phyloP scores from a whole-genome alignment of 2,329 filamentous ascomycete species.

The Sporothrix luriei region DNA sequence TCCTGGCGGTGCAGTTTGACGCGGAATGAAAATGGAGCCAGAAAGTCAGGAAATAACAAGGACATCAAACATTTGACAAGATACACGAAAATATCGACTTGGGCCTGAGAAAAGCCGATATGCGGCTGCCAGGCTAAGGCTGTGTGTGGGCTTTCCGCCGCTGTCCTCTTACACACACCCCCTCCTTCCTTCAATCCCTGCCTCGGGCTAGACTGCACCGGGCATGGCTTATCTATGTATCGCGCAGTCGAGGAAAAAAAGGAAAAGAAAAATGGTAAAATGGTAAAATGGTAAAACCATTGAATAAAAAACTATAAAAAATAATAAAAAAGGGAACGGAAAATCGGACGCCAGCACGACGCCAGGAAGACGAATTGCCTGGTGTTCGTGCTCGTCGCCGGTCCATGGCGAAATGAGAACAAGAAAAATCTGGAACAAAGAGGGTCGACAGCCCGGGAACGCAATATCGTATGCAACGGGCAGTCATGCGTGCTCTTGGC shows the following conservation, averaged over 20 bases:
- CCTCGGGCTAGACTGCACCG: constrained; percentile 26
- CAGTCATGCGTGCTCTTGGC: constrained; percentile 5
- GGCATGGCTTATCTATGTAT: constrained; percentile 28
- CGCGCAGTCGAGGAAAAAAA: constrained; percentile 4
- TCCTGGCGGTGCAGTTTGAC: background rate
- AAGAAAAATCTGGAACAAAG: constrained; percentile 29
- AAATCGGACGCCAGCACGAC: constrained; percentile 16
- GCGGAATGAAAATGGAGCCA: background rate
- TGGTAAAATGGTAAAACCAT: constrained; percentile 1
- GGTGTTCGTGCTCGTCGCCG: constrained; percentile 18
- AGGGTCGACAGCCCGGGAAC: constrained; percentile 21
- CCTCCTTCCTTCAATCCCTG: background rate
- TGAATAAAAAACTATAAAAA: background rate
- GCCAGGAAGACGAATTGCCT: constrained; percentile 16
- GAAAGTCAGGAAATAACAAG: constrained; percentile 22
- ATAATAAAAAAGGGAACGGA: background rate
- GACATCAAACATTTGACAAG: background rate
- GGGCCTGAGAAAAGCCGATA: constrained; percentile 19
- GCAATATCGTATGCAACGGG: constrained; percentile 18
- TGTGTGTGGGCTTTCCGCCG: background rate
- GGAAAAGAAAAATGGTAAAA: background rate
- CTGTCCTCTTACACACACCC: background rate
- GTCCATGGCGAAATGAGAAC: constrained; percentile 9
- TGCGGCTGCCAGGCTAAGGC: constrained; percentile 18
- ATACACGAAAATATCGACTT: constrained; percentile 7